phyloP scores from a whole-genome alignment of 1,284 basidiomycete genomes.

The Rhizoctonia solani region DNA sequence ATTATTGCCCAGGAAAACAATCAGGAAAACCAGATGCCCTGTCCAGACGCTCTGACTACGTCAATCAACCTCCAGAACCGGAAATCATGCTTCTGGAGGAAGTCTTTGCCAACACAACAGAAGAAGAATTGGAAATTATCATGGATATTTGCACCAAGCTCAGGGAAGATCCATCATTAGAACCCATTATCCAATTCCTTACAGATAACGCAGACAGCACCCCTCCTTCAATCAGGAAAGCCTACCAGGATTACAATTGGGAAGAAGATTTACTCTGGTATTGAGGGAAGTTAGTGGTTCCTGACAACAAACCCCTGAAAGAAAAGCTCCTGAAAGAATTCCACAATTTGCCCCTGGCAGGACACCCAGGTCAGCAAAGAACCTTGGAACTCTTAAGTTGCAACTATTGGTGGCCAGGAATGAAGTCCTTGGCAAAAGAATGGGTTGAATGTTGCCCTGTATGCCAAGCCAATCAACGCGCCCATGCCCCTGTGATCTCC shows the following conservation, averaged over 20 bases:
- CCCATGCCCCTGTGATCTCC: constrained; percentile 28
- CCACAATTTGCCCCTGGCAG: not conserved
- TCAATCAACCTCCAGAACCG: not conserved
- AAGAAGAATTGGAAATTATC: no score
- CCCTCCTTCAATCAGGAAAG: not conserved
- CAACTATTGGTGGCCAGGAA: not conserved
- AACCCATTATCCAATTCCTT: no score
- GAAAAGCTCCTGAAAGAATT: not conserved
- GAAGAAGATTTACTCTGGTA: not conserved
- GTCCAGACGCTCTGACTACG: constrained; percentile 48
- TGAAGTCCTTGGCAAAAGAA: not conserved
- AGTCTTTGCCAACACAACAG: not conserved
- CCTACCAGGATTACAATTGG: not conserved
- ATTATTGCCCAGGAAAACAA: constrained; percentile 42
- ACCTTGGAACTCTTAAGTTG: not conserved
- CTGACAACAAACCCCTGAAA: not conserved
- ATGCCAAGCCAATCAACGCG: not conserved
- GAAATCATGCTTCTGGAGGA: not conserved
- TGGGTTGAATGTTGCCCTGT: not conserved
- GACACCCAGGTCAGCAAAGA: not conserved
- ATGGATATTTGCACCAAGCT: no score
- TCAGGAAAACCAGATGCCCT: constrained; percentile 52
- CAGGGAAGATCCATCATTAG: no score
- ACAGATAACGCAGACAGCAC: not conserved
- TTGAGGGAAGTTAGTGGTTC: not conserved